These are phyloP conservation scores for Leccinum variabile DNA, from an alignment of 1,284 basidiomycete genomes.

Conservation along the genomic window DNA sequence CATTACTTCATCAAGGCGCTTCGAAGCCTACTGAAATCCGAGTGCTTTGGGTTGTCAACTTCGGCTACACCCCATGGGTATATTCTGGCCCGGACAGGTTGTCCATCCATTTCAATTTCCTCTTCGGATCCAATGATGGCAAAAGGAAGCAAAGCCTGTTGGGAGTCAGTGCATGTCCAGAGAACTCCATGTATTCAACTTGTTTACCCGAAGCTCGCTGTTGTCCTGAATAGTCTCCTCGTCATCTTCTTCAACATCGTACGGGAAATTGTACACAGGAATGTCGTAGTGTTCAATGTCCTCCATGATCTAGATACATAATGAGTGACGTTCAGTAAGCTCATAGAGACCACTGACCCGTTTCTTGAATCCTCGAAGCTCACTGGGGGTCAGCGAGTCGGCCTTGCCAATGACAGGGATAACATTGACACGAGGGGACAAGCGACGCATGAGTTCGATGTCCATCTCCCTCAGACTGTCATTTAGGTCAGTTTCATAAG, in stretches of 20 bases:
- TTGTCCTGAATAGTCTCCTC: constrained; percentile 99
- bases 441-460: constrained; percentile 96
- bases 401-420: constrained; percentile 99
- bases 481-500: neutral
- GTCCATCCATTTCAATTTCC: constrained; percentile 91
- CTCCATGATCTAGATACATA: constrained; percentile 82
- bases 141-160: constrained; percentile 87
- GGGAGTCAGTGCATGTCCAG: constrained; percentile 3
- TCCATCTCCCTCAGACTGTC: constrained; percentile 94
- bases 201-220: constrained; percentile 81
- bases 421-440: constrained; percentile 97
- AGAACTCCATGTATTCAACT: neutral
- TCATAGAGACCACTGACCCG: constrained; percentile 56
- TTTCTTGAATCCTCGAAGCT: constrained; percentile 95
- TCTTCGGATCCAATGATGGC: constrained; percentile 98
- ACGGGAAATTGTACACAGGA: constrained; percentile 99
- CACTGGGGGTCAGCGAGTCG: constrained; percentile 89
- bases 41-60: constrained; percentile 98
- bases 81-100: constrained; percentile 87
- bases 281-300: constrained; percentile 99
- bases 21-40: constrained; percentile 92
- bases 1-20: constrained; percentile 85
- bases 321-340: constrained; percentile 11
- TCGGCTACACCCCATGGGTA: constrained; percentile 99
- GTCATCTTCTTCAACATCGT: constrained; percentile 98